Conservation (phyloP, 225 moss, liverwort and hornwort genomes). For the Straminergon stramineum region DNA sequence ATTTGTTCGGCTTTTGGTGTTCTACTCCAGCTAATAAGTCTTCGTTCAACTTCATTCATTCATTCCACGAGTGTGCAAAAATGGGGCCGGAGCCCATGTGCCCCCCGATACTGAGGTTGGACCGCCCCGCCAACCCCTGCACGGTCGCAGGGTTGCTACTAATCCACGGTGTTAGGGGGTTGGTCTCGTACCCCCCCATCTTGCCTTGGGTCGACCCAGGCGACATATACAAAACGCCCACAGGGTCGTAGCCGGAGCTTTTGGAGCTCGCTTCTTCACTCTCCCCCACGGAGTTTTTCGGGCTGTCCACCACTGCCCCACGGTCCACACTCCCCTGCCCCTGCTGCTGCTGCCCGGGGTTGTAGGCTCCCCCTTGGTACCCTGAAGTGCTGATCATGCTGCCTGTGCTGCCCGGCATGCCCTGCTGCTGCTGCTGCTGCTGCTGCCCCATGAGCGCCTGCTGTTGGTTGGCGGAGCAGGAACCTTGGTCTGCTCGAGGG, state of each 20-base stretch:
- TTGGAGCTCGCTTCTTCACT: conserved; percentile 87
- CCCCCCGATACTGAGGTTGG: conserved; percentile 59
- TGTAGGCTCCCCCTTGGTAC: conserved; percentile 12
- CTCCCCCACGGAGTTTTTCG: conserved; percentile 44
- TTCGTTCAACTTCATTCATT: conserved; percentile 9
- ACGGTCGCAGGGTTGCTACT: conserved; percentile 37
- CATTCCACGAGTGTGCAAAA: conserved; percentile 95
- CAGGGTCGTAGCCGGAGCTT: conserved; percentile 72
- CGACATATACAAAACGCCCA: conserved; percentile 69
- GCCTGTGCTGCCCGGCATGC: conserved; percentile 47
- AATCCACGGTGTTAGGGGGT: conserved; percentile 64
- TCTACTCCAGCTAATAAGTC: neutral
- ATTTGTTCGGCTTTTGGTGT: neutral
- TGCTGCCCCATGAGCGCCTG: conserved; percentile 41
- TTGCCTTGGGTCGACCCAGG: conserved; percentile 27
- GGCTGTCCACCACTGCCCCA: conserved; percentile 38
- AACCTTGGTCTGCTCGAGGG: conserved; percentile 28
- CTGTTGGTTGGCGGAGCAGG: conserved; percentile 62
- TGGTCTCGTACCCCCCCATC: conserved; percentile 51
- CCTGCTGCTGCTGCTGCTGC: conserved; percentile 44
- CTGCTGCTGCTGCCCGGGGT: conserved; percentile 10
- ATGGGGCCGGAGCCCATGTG: conserved; percentile 76
- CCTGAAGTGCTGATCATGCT: conserved; percentile 47
- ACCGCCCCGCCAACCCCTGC: conserved; percentile 49
- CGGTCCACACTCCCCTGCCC: conserved; percentile 37